Conservation (phyloP, 495 filamentous ascomycete genomes). For the Aspergillus avenaceus region DNA sequence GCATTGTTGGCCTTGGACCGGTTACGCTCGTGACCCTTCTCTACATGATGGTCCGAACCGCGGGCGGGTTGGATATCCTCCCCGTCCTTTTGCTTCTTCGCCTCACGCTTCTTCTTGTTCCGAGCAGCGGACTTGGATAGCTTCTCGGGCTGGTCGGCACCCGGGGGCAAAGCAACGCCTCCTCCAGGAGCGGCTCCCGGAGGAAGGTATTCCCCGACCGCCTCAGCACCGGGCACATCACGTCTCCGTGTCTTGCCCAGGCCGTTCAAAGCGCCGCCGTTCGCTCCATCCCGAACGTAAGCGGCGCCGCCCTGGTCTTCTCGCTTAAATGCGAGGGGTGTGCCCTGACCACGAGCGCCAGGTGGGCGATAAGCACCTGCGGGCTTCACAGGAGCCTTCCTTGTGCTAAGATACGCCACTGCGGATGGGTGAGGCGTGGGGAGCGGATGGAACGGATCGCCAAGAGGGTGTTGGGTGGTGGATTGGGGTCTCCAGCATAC, state of each 20-base stretch:
- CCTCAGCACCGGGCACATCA: constrained; percentile 76
- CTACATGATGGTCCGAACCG: constrained; percentile 63
- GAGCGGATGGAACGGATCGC: constrained; percentile 71
- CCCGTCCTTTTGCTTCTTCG: constrained; percentile 86
- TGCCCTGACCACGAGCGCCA: constrained; percentile 84
- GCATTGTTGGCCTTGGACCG: constrained; percentile 51
- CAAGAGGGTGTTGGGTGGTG: constrained; percentile 52
- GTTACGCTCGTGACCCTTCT: constrained; percentile 49
- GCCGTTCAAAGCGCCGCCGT: constrained; percentile 61
- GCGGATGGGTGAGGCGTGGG: constrained; percentile 84
- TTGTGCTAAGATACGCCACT: constrained; percentile 71
- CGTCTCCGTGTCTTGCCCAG: constrained; percentile 70
- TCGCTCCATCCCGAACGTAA: constrained; percentile 75
- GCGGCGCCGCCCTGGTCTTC: constrained; percentile 96
- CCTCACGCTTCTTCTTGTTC: constrained; percentile 99
- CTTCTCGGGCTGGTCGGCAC: constrained; percentile 59
- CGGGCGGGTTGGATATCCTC: constrained; percentile 46
- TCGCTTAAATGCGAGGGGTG: constrained; percentile 92
- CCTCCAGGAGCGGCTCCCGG: constrained; percentile 68
- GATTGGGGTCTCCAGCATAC: constrained; percentile 84
- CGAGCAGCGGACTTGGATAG: constrained; percentile 85
- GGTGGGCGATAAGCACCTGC: constrained; percentile 94
- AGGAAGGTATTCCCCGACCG: constrained; percentile 55
- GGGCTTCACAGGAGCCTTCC: constrained; percentile 90
- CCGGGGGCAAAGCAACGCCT: constrained; percentile 56